These are phyloP conservation scores for Boletus sp. DNA, from an alignment of 1,284 basidiomycete genomes.

Conservation along the genomic window DNA sequence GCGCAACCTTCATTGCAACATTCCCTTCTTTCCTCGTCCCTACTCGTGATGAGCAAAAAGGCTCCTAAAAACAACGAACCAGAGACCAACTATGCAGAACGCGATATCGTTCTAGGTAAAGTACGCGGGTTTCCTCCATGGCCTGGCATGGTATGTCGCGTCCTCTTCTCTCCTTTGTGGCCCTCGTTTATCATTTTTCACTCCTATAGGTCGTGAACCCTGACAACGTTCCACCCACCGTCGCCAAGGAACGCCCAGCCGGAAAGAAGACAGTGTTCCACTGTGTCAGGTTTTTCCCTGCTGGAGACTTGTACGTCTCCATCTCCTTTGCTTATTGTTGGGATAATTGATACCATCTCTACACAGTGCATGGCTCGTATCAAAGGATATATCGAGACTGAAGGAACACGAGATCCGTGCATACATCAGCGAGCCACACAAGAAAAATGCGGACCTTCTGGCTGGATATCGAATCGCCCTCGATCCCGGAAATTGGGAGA, in stretches of 20 bases:
- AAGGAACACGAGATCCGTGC: constrained; percentile 79
- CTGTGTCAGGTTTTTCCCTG: constrained; percentile 86
- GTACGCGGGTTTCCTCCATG: constrained; percentile 92
- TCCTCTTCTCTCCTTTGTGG: constrained; percentile 16
- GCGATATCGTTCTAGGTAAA: constrained; percentile 89
- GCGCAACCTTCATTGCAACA: constrained; percentile 27
- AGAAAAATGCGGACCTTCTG: constrained; percentile 73
- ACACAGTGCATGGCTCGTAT: constrained; percentile 77
- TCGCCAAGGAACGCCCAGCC: constrained; percentile 65
- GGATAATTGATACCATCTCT: constrained; percentile 16
- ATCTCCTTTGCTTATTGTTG: constrained; percentile 12
- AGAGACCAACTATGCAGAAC: constrained; percentile 48
- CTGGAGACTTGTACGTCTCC: constrained; percentile 81
- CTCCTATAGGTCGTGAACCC: constrained; percentile 69
- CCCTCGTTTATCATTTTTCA: constrained; percentile 5
- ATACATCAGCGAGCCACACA: constrained; percentile 73
- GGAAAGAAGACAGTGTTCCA: constrained; percentile 69
- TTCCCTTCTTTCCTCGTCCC: constrained; percentile 11
- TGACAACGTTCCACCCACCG: constrained; percentile 53
- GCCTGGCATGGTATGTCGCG: constrained; percentile 78
- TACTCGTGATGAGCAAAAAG: constrained; percentile 55
- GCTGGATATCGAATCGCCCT: constrained; percentile 81
- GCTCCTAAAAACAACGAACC: constrained; percentile 43
- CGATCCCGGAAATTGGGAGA: constrained; percentile 77
- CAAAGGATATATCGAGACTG: constrained; percentile 80